Evolutionary conservation across 371 early-diverging fungal genomes (phyloP), one percentile per base, ranked within the genome.

Genomic region (Saksenaea oblongispora): DNA sequence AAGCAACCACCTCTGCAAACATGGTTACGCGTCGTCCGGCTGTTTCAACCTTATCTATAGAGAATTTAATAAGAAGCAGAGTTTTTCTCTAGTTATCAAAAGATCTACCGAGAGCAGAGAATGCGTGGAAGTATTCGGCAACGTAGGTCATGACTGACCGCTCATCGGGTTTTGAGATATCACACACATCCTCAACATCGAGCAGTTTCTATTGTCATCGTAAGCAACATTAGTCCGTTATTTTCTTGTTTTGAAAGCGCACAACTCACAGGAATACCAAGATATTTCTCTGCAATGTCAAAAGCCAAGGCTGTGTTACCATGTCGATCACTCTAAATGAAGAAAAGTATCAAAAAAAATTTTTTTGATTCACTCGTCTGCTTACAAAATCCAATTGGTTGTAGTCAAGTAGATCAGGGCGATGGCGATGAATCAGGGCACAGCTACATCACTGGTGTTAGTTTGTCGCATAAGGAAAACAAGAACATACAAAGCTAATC

Each of bases 131-230:
- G 74, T 98, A 99, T 76, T 96, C 94, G 9, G 98, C 96, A 13
- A 99, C 95, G 71, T 99, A 99, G 37, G 99, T 98, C 94, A 98
- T 97, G 34, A 99, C 88, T 3, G 98, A 98, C 34, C 91, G 88
- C 64, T 98, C 97, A 83, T 99, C 99, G 13, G 98, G 98, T 76
- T 94, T 95, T 47, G 84, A 72, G n/a, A 92, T 90, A 72, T 95
- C 95, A 63, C 94, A 92, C 26, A 99, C 83, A 78, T 99, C 99
- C 70, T 98, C 98, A 5, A 95, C 95, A 80, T 96, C 98, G 61
- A 97, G 75, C 47, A 97, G 76, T 82, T 90, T 87, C 79, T 87
- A 64, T 27, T 28, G 13, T 22, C 26, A 14, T 15, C n/a, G 24
- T 17, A 39, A 26, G 34, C n/a, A n/a, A n/a, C n/a, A n/a, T 18